Evolutionary conservation across 805 yeast genomes (phyloP), one percentile per base, ranked within the genome.

Genomic region (Yarrowia keelungensis): DNA sequence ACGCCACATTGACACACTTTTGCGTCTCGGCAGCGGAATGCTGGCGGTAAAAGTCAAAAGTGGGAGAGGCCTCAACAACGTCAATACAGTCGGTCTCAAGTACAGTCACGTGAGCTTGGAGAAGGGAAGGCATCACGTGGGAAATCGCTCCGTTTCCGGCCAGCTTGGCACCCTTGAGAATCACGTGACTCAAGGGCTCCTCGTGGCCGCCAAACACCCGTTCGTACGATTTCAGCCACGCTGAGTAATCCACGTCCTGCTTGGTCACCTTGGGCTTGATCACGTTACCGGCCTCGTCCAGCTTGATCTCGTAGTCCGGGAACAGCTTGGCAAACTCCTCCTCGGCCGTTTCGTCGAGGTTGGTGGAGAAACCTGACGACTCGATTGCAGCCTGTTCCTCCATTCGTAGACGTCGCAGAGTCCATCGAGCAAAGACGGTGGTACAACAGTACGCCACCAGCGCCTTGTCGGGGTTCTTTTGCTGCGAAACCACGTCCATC

Each of bases 261-360:
- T 62, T 47, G 8, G 67, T 47, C 56, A 62, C 56, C 54, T 62
- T 62, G 15, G 67, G 67, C n/a, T 49, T 49, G 54, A 49, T 39
- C 38, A 47, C 67, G 47, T 62, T 62, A 1, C 56, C 67, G 16
- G 67, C 56, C 5, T 62, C 67, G 35, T 59, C 65, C 11, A 59
- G 42, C 5, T 59, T 11, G 38, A 62, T 47, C 61, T 90, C 97
- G 71, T 86, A 91, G 75, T 92, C 97, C 0, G 98, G 98, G 83
- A 94, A 94, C 79, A 93, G 76, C n/a, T 75, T 75, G 73, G 80
- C 84, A 79, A 93, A 92, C 68, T 93, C 98, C n/a, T 84, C 86
- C 71, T 92, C 97, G 3, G 85, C 84, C 69, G 90, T 92, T 16
- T 82, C 83, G 2, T 85, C 85, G 1, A 86, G 85, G 71, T 88